These are phyloP conservation scores for Nicotiana rustica DNA, from an alignment of 305 asterid species.

Conservation along the genomic window DNA sequence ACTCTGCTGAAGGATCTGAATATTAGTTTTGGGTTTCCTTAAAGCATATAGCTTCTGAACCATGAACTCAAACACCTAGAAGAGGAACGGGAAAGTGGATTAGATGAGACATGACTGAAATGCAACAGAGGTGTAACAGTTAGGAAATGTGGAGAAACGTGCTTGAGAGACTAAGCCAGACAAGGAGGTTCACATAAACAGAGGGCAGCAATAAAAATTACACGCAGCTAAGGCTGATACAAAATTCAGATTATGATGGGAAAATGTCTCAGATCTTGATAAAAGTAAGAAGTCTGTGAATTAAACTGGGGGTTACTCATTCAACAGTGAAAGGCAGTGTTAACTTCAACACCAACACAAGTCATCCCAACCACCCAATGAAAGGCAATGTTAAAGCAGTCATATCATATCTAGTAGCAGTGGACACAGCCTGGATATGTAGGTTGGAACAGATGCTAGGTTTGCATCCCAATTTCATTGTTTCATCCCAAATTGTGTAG, in stretches of 20 bases:
- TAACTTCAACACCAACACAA: too few species aligned
- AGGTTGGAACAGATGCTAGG: too few species aligned
- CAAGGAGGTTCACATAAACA: too few species aligned
- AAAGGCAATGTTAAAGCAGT: too few species aligned
- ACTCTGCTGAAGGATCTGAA: constrained; percentile 96
- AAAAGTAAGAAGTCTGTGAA: background rate
- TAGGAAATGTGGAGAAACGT: too few species aligned
- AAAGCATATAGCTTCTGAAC: constrained; percentile 90
- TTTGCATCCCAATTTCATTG: too few species aligned
- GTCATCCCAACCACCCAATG: too few species aligned
- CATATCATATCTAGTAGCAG: too few species aligned
- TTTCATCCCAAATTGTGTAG: too few species aligned
- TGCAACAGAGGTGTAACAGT: background rate
- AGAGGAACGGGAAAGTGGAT: constrained; percentile 33
- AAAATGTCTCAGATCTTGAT: constrained; percentile 15
- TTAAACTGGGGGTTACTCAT: constrained; percentile 7
- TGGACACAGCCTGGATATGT: too few species aligned
- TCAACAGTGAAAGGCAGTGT: background rate
- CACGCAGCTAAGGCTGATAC: background rate
- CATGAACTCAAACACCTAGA: constrained; percentile 83
- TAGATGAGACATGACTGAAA: constrained; percentile 12
- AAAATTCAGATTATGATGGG: background rate
- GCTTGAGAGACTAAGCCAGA: too few species aligned
- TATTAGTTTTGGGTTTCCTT: constrained; percentile 96
- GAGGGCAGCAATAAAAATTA: too few species aligned